Evolutionary conservation across 176 grass and related monocot species (phyloP).

Genomic region (Stipa capillata): DNA sequence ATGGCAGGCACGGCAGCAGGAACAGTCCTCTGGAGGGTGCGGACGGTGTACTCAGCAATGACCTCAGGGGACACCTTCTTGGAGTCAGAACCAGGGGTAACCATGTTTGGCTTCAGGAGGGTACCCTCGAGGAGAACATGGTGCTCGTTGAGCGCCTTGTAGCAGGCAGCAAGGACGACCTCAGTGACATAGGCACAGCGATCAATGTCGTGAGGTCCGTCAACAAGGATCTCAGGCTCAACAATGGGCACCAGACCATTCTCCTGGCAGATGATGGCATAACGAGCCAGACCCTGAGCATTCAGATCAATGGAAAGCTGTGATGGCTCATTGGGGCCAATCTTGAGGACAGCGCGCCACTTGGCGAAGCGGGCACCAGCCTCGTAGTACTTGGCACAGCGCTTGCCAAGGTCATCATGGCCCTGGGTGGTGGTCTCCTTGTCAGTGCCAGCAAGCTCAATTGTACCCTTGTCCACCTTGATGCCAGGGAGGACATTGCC

Average conservation of each 20-base stretch:
- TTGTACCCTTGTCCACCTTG: slow-evolving; percentile 87
- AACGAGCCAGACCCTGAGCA: slow-evolving; percentile 75
- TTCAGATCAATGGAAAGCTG: slow-evolving; percentile 80
- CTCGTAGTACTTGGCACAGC: slow-evolving; percentile 80
- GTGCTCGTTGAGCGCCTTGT: slow-evolving; percentile 86
- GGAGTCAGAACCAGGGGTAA: slow-evolving; percentile 76
- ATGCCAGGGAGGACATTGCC: slow-evolving; percentile 62
- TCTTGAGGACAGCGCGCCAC: slow-evolving; percentile 91
- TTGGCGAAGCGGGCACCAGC: slow-evolving; percentile 87
- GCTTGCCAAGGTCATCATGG: slow-evolving; percentile 82
- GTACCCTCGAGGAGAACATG: slow-evolving; percentile 75
- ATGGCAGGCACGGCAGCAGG: slow-evolving; percentile 80
- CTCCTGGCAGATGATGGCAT: slow-evolving; percentile 93
- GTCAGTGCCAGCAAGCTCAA: slow-evolving; percentile 59
- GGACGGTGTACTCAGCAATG: slow-evolving; percentile 77
- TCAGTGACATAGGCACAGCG: slow-evolving; percentile 61
- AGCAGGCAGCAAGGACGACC: slow-evolving; percentile 71
- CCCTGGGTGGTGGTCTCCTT: slow-evolving; percentile 93
- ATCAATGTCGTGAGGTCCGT: slow-evolving; percentile 71
- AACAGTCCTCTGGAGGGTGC: slow-evolving; percentile 80
- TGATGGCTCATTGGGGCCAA: slow-evolving; percentile 59
- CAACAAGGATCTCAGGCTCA: slow-evolving; percentile 85
- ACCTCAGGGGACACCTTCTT: slow-evolving; percentile 74
- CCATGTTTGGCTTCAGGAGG: slow-evolving; percentile 96
- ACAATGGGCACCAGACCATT: slow-evolving; percentile 84